Base-by-base conservation (phyloP, 2,329 filamentous ascomycete genomes). In the Coniella vitis region DNA sequence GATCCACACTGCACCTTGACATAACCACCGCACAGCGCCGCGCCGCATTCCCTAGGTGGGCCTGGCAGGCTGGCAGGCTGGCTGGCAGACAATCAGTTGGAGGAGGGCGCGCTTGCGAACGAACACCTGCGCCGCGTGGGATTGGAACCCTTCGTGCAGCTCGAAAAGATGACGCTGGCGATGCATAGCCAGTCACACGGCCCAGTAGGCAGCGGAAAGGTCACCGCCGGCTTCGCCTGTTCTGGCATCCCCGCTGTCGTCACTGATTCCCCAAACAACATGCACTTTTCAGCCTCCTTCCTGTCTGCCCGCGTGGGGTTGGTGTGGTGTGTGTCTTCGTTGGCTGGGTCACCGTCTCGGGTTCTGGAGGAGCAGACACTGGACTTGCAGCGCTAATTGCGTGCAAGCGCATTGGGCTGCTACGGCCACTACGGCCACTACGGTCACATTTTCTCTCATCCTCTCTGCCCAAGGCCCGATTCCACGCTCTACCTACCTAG, bases 1-100 rank as follows among this genome's bases (percentile, higher is more conserved):
- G 12, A 13, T 32, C 13, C 29, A 22, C 40, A 42, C 40, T 20
- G 40, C 25, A 29, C 5, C 10, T 29, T n/a, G n/a, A n/a, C n/a
- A n/a, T n/a, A n/a, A n/a, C n/a, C 25, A 29, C 25, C 25, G 25
- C 25, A 29, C 25, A 29, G 25, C 25, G 10, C 5, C 25, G 25
- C 10, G 25, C 10, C 10, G 25, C 25, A 29, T 29, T 10, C 5
- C 5, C 25, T 10, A 29, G 25, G 10, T 10, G 25, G 10, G 25
- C 5, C 25, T 5, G 25, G 5, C 25, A 17, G 37, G 37, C 34
- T 39, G 48, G 47, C 35, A 29, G 29, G 36, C 34, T 37, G 38
- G 21, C n/a, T 16, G 32, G 51, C 40, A 43, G 40, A 48, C 52
- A 47, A 49, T n/a, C n/a, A n/a, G n/a, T n/a, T n/a, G n/a, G n/a